phyloP scores from a whole-genome alignment of 495 filamentous ascomycete species.

The Apodospora peruviana region DNA sequence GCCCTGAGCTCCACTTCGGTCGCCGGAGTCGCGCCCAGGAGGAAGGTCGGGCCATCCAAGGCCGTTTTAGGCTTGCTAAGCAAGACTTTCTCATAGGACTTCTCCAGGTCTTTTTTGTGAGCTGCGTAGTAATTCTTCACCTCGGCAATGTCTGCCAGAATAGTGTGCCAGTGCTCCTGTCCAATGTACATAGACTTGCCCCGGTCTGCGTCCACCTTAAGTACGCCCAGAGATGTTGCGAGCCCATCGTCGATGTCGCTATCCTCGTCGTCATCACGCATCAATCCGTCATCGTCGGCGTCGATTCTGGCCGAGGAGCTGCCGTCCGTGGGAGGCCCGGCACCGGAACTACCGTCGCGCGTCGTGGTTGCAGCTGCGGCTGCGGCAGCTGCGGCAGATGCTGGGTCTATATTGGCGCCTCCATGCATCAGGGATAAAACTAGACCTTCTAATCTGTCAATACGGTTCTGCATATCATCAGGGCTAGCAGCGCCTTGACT shows the following conservation, averaged over 20 bases:
- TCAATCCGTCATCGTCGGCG: constrained; percentile 45
- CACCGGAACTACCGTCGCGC: constrained; percentile 56
- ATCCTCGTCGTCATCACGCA: constrained; percentile 54
- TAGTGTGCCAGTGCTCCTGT: constrained; percentile 83
- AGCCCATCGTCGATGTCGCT: constrained; percentile 82
- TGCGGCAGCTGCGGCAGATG: constrained; percentile 21
- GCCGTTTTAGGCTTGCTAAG: constrained; percentile 54
- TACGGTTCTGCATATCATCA: constrained; percentile 98
- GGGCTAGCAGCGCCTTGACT: constrained; percentile 58
- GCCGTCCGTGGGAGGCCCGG: constrained; percentile 59
- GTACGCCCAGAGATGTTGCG: constrained; percentile 75
- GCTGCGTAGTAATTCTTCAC: constrained; percentile 79
- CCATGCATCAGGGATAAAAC: constrained; percentile 96
- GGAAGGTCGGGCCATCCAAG: constrained; percentile 59
- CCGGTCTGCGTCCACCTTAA: constrained; percentile 80
- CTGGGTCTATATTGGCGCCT: constrained; percentile 49
- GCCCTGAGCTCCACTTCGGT: constrained; percentile 70
- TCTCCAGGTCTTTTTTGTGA: constrained; percentile 53
- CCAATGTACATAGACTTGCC: constrained; percentile 80
- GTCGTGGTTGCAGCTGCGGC: constrained; percentile 51
- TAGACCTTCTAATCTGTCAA: constrained; percentile 91
- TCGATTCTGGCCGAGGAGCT: constrained; percentile 51
- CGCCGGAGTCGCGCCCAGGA: constrained; percentile 67
- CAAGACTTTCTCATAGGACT: constrained; percentile 57
- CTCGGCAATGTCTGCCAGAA: constrained; percentile 86